These are phyloP conservation scores for Fusarium coicis DNA, from an alignment of 2,329 filamentous ascomycete species.

Conservation along the genomic window DNA sequence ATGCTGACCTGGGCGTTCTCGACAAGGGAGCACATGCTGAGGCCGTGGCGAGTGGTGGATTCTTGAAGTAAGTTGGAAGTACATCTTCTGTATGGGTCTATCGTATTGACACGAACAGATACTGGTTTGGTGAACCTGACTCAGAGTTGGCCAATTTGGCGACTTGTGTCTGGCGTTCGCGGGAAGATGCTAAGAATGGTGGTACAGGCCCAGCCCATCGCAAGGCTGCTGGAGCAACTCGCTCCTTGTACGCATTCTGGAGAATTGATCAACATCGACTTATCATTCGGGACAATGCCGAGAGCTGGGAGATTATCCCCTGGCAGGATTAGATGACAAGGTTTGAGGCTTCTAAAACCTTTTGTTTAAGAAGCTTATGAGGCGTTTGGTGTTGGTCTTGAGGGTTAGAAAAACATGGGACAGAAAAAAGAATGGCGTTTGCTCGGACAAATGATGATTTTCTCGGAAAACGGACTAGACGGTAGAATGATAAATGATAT, in stretches of 20 bases:
- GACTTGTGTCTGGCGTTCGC: conserved; percentile 76
- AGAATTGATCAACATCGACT: conserved; percentile 77
- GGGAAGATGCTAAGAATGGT: conserved; percentile 68
- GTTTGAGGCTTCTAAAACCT: not conserved
- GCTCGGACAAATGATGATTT: not conserved
- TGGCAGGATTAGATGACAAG: conserved; percentile 57
- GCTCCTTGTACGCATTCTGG: conserved; percentile 73
- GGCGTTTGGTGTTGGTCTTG: not conserved
- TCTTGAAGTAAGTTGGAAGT: conserved; percentile 72
- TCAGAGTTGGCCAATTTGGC: conserved; percentile 79
- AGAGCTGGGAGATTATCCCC: conserved; percentile 70
- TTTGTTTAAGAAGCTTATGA: not conserved
- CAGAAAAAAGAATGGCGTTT: conserved; percentile 21
- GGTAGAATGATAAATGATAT: conserved; percentile 13
- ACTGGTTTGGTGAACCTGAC: conserved; percentile 88
- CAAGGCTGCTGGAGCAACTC: conserved; percentile 73
- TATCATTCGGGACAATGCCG: conserved; percentile 72
- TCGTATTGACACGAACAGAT: conserved; percentile 58
- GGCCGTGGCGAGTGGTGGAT: conserved; percentile 80
- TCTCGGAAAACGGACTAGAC: conserved; percentile 1
- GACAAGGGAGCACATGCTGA: conserved; percentile 85
- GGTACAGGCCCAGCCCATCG: conserved; percentile 69
- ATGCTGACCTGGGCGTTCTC: conserved; percentile 74
- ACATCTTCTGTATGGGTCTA: not conserved
- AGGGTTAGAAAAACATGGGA: not conserved